These are phyloP conservation scores for Arabidopsis arenosa DNA, from an alignment of 345 rosid genomes.

Conservation along the genomic window DNA sequence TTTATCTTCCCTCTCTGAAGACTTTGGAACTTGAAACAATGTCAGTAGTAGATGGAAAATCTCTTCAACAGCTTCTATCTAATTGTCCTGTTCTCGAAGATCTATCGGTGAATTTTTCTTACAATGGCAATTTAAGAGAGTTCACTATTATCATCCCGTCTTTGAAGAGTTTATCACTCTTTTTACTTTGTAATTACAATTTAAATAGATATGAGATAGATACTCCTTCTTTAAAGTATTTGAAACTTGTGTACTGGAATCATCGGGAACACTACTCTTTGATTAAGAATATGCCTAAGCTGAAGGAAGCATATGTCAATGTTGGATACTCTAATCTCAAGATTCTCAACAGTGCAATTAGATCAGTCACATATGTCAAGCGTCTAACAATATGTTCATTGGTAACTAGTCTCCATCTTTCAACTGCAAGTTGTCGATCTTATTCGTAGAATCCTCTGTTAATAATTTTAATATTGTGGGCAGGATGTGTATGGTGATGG, in stretches of 20 bases:
- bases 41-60: neutral
- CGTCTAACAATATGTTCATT: slow-evolving; percentile 21
- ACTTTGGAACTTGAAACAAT: neutral
- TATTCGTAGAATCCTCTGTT: neutral
- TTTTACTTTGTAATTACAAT: too few species aligned
- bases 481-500: slow-evolving; percentile 1
- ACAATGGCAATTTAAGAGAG: too few species aligned
- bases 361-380: slow-evolving; percentile 13
- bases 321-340: neutral
- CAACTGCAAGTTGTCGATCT: neutral
- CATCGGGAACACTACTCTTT: neutral
- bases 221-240: slow-evolving; percentile 19
- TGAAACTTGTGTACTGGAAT: neutral
- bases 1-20: slow-evolving; percentile 17
- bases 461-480: neutral
- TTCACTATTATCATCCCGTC: slow-evolving; percentile 1
- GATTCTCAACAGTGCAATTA: neutral
- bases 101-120: neutral
- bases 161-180: slow-evolving; percentile 1
- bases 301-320: slow-evolving; percentile 4
- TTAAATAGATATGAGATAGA: neutral
- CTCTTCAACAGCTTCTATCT: neutral
- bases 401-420: neutral
- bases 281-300: slow-evolving; percentile 4
- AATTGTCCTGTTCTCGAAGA: slow-evolving; percentile 13